phyloP scores from a whole-genome alignment of 768 basidiomycete species.

The Ramaria rubella region DNA sequence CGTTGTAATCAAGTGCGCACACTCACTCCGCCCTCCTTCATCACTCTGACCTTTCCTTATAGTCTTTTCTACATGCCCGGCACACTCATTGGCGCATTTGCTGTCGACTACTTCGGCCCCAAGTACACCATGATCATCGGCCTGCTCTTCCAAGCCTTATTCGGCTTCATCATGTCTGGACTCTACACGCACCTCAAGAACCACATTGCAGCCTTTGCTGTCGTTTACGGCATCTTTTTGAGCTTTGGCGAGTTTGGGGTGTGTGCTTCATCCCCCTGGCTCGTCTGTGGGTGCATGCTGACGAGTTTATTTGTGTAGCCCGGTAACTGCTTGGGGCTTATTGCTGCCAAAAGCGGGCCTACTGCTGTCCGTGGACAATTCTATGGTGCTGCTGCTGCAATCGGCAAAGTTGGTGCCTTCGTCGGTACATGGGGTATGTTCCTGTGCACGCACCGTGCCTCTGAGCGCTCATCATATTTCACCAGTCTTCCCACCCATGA shows the following conservation, averaged over 20 bases:
- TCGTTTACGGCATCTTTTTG: slow-evolving; percentile 26
- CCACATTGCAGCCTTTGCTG: slow-evolving; percentile 21
- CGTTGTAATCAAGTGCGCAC: slow-evolving; percentile 77
- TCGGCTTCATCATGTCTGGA: slow-evolving; percentile 35
- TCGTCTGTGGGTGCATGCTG: too few relatives aligned
- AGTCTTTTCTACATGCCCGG: slow-evolving; percentile 39
- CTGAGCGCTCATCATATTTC: neutral
- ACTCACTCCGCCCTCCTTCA: too few relatives aligned
- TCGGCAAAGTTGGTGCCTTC: slow-evolving; percentile 83
- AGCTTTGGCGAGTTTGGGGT: slow-evolving; percentile 32
- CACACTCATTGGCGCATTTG: slow-evolving; percentile 28
- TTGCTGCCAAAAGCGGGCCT: slow-evolving; percentile 35
- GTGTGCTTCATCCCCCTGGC: too few relatives aligned
- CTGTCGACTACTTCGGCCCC: slow-evolving; percentile 29
- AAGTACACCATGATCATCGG: slow-evolving; percentile 31
- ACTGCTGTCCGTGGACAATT: slow-evolving; percentile 28
- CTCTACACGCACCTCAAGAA: slow-evolving; percentile 25
- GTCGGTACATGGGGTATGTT: slow-evolving; percentile 73
- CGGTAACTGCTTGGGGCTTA: slow-evolving; percentile 34
- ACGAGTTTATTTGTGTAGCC: slow-evolving; percentile 19
- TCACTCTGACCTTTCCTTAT: too few relatives aligned
- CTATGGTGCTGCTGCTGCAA: slow-evolving; percentile 33
- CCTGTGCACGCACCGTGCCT: neutral
- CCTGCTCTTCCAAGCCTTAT: slow-evolving; percentile 16
- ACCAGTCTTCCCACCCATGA: slow-evolving; percentile 63